These are phyloP conservation scores for Thraustochytrium sp. DNA, from an alignment of 352 stramenopile species.

Conservation along the genomic window DNA sequence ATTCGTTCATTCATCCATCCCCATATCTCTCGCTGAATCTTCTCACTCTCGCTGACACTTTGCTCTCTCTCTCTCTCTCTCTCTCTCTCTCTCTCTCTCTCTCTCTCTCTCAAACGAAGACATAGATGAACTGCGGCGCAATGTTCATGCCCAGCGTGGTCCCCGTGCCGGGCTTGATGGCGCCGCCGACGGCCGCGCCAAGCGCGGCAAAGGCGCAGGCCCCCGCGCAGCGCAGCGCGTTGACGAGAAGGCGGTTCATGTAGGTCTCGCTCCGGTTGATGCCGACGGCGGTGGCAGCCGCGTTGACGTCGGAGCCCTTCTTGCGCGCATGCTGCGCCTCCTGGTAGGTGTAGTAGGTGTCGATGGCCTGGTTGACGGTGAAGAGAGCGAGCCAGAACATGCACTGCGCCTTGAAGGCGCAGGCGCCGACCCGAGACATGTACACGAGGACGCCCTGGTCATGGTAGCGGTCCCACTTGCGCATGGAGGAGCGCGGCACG, in stretches of 20 bases:
- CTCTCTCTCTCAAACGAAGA: slow-evolving; percentile 10
- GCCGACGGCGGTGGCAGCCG: background rate
- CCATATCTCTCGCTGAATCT: too few relatives aligned
- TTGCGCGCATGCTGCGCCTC: background rate
- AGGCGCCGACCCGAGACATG: background rate
- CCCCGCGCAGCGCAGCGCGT: slow-evolving; percentile 26
- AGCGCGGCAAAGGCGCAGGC: slow-evolving; percentile 9
- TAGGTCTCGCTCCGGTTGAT: slow-evolving; percentile 9
- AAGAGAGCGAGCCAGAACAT: slow-evolving; percentile 42
- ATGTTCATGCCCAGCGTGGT: slow-evolving; percentile 41
- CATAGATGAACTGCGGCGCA: slow-evolving; percentile 30
- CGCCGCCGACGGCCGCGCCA: slow-evolving; percentile 5
- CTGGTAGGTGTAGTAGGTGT: slow-evolving; percentile 33
- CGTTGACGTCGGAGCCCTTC: background rate
- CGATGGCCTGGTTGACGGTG: slow-evolving; percentile 38
- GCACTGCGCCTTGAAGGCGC: slow-evolving; percentile 2
- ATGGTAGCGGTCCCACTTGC: slow-evolving; percentile 4
- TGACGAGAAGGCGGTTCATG: slow-evolving; percentile 9
- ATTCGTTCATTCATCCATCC: too few relatives aligned
- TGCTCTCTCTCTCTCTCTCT: too few relatives aligned
- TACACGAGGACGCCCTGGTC: background rate
- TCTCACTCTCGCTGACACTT: too few relatives aligned
- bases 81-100: background rate
- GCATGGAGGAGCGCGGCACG: background rate
- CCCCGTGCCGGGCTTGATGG: slow-evolving; percentile 2